Evolutionary conservation across 306 rosid genomes (phyloP).

Genomic region (Dryas alaskensis): DNA sequence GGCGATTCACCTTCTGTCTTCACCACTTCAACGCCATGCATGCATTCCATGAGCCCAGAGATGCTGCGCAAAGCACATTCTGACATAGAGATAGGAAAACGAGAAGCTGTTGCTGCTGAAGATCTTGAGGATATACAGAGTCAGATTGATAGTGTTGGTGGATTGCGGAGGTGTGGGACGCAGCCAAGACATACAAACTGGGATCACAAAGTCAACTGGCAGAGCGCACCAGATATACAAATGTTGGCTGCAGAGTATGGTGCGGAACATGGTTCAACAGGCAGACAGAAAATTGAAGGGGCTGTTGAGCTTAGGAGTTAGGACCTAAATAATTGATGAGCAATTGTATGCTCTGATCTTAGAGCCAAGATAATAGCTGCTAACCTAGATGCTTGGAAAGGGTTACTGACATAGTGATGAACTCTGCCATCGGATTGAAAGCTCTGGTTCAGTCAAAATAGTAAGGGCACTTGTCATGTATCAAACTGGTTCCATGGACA

Average conservation of each 20-base stretch:
- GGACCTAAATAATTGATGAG: conserved; percentile 4
- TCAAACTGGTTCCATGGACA: conserved; percentile 21
- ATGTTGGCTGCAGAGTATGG: conserved; percentile 37
- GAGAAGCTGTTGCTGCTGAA: conserved; percentile 40
- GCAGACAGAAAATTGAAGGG: conserved; percentile 32
- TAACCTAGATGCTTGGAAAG: conserved; percentile 15
- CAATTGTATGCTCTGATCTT: conserved; percentile 6
- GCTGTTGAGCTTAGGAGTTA: not conserved
- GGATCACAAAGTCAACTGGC: conserved; percentile 38
- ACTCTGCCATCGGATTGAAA: conserved; percentile 1
- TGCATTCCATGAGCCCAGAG: conserved; percentile 29
- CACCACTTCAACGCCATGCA: conserved; percentile 6
- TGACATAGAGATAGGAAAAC: conserved; percentile 36
- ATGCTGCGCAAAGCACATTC: conserved; percentile 31
- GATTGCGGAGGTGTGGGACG: conserved; percentile 38
- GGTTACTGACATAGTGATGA: conserved; percentile 19
- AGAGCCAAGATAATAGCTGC: conserved; percentile 20
- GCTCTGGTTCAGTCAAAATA: conserved; percentile 6
- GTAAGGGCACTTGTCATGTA: not conserved
- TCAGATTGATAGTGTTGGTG: conserved; percentile 40
- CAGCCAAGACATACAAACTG: conserved; percentile 32
- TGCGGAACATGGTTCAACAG: conserved; percentile 25
- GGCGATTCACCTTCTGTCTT: conserved; percentile 23
- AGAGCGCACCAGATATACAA: conserved; percentile 38
- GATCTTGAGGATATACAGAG: conserved; percentile 45